Conservation (phyloP, 305 asterid species). For the Solanum aculeatissimum region DNA sequence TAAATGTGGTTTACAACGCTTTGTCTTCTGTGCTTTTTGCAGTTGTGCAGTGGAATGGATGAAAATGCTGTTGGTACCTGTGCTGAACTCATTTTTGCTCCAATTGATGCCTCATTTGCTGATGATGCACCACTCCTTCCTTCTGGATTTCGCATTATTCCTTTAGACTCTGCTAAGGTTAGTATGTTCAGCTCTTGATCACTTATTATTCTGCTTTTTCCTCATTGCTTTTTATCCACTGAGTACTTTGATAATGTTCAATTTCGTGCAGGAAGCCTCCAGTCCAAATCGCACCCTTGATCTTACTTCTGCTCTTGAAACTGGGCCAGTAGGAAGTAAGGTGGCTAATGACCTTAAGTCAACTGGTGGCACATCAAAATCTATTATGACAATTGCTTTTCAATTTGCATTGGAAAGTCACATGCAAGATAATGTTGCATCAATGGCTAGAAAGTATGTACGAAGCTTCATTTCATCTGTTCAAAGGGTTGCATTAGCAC, state of each 20-base stretch:
- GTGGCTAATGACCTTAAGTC: conserved; percentile 29
- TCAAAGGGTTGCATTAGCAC: conserved; percentile 89
- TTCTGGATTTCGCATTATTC: conserved; percentile 91
- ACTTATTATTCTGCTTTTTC: not conserved
- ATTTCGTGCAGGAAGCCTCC: conserved; percentile 49
- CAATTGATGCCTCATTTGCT: conserved; percentile 91
- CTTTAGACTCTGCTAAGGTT: conserved; percentile 81
- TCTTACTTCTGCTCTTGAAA: conserved; percentile 95
- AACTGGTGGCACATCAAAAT: conserved; percentile 43
- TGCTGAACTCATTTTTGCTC: conserved; percentile 91
- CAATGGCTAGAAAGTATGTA: conserved; percentile 82
- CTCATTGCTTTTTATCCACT: not conserved
- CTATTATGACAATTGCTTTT: conserved; percentile 91
- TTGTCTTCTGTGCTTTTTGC: conserved; percentile 8
- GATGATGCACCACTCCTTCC: conserved; percentile 95
- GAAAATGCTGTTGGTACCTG: conserved; percentile 85
- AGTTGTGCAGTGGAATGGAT: conserved; percentile 89
- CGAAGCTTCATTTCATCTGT: conserved; percentile 86
- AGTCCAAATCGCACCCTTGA: conserved; percentile 95
- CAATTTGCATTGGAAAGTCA: conserved; percentile 89
- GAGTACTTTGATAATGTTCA: not conserved
- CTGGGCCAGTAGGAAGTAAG: conserved; percentile 61
- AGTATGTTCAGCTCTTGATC: not conserved
- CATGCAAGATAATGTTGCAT: conserved; percentile 87
- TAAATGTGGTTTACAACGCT: not conserved